phyloP scores from a whole-genome alignment of 768 basidiomycete species.

The Rhodosporidiobolus sp. region DNA sequence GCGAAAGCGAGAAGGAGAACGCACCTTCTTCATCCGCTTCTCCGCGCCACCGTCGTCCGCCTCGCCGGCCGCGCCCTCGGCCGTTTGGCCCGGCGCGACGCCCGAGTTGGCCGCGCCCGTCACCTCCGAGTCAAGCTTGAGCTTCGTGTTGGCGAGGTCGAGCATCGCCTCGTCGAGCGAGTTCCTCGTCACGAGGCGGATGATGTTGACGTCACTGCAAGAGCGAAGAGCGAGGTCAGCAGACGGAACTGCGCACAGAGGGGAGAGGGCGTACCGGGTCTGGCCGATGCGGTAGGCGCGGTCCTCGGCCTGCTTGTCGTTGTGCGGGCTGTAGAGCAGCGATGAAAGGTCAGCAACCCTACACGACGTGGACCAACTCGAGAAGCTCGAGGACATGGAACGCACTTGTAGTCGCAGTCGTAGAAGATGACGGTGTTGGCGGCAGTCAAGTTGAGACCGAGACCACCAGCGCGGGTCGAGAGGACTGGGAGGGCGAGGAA shows the following conservation, averaged over 20 bases:
- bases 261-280: constrained; percentile 52
- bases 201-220: constrained; percentile 77
- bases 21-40: constrained; percentile 25
- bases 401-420: constrained; percentile 88
- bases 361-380: background rate
- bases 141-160: constrained; percentile 26
- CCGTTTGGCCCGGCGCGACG: background rate
- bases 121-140: constrained; percentile 30
- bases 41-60: constrained; percentile 10
- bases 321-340: constrained; percentile 51
- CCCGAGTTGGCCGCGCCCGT: background rate
- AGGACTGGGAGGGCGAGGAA: constrained; percentile 52
- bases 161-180: constrained; percentile 73
- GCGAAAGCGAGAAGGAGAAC: background rate
- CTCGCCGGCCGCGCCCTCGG: background rate
- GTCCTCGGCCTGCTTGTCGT: constrained; percentile 96
- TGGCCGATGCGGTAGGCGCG: constrained; percentile 84
- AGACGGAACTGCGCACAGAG: too few relatives aligned
- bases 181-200: constrained; percentile 84
- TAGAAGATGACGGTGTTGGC: constrained; percentile 92
- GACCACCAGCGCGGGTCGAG: constrained; percentile 89
- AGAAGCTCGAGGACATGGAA: background rate
- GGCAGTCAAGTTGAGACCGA: constrained; percentile 93
- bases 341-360: background rate
- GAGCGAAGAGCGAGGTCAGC: too few relatives aligned